phyloP scores from a whole-genome alignment of 768 basidiomycete species.

The Auriscalpium microsporum region DNA sequence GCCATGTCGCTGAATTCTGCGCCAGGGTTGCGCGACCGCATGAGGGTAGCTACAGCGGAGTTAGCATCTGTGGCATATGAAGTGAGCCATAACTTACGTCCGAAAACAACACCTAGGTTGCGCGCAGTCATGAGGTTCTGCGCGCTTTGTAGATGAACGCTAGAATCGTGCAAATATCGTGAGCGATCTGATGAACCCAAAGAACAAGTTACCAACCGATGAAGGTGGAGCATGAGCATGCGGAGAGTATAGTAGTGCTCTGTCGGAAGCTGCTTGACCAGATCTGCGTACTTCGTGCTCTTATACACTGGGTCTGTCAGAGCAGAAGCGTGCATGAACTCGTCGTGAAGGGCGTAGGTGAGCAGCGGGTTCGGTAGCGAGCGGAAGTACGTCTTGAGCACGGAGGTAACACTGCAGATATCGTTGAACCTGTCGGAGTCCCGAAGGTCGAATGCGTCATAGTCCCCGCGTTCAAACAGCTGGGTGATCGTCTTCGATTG shows the following conservation, averaged over 20 bases:
- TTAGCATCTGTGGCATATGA: not conserved
- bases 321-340: constrained; percentile 72
- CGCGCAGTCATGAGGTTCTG: constrained; percentile 90
- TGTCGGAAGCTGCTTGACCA: constrained; percentile 70
- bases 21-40: constrained; percentile 78
- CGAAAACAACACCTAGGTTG: constrained; percentile 96
- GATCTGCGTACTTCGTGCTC: constrained; percentile 49
- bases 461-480: constrained; percentile 89
- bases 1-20: constrained; percentile 98
- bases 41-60: constrained; percentile 69
- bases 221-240: constrained; percentile 77
- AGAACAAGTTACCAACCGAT: constrained; percentile 46
- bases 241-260: constrained; percentile 86
- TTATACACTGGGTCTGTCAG: constrained; percentile 57
- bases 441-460: constrained; percentile 76
- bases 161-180: constrained; percentile 7
- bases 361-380: constrained; percentile 85
- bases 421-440: constrained; percentile 93
- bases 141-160: constrained; percentile 57
- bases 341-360: constrained; percentile 86
- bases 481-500: constrained; percentile 92
- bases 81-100: constrained; percentile 57
- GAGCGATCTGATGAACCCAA: too few species aligned
- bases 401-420: constrained; percentile 92
- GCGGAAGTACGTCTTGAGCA: constrained; percentile 94